Evolutionary conservation across 192 early-diverging fungal species (phyloP).

Genomic region (Backusella westeae): DNA sequence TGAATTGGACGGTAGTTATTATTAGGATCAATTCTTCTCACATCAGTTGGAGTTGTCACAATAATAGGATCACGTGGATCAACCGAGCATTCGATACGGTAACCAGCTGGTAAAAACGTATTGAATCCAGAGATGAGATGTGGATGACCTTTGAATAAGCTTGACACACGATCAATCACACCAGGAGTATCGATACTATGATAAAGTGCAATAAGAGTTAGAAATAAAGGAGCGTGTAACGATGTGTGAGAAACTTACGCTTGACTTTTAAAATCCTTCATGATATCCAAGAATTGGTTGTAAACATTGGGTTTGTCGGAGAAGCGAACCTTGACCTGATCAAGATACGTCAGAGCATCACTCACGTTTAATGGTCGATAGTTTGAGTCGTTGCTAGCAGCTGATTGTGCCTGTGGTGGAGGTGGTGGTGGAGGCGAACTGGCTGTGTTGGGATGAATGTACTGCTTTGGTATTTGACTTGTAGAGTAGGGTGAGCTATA

Average conservation of each 20-base stretch:
- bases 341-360: constrained; percentile 95
- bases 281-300: constrained; percentile 96
- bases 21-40: constrained; percentile 35
- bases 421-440: background rate
- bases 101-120: constrained; percentile 96
- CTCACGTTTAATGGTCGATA: constrained; percentile 75
- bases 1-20: background rate
- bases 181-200: constrained; percentile 63
- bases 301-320: constrained; percentile 92
- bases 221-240: background rate
- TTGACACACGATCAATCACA: constrained; percentile 96
- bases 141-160: constrained; percentile 86
- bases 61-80: constrained; percentile 72
- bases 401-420: background rate
- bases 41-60: constrained; percentile 83
- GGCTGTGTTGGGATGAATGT: background rate
- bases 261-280: constrained; percentile 99
- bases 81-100: constrained; percentile 85
- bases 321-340: constrained; percentile 94
- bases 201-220: background rate
- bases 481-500: background rate
- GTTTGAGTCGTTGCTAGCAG: background rate
- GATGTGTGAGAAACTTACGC: constrained; percentile 47
- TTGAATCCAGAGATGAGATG: constrained; percentile 95
- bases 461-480: background rate